Percentiles rank a stretch among this genome's conserved stretches.
Evolutionary conservation across 1,139 yeast species (phyloP).

Genomic region (Keqinozyma sinolaborantium): DNA sequence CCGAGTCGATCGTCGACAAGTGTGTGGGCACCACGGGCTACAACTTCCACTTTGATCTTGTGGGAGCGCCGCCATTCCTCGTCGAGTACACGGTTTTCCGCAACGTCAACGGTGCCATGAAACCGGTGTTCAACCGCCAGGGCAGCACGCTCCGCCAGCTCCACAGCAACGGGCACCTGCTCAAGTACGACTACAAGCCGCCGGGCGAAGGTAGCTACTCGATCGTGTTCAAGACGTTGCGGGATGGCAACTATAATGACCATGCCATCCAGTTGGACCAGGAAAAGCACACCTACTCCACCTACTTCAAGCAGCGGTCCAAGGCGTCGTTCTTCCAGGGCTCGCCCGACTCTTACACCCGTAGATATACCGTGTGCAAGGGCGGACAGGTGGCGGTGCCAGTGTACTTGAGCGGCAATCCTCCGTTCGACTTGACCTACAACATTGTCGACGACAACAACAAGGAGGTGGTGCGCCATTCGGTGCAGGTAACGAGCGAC

Average conservation of each 20-base stretch:
- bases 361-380: conserved; percentile 28
- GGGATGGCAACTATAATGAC: conserved; percentile 50
- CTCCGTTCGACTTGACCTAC: conserved; percentile 72
- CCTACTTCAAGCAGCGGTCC: conserved; percentile 51
- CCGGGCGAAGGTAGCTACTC: conserved; percentile 76
- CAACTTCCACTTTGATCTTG: conserved; percentile 61
- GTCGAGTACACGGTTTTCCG: conserved; percentile 62
- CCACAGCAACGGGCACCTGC: conserved; percentile 17
- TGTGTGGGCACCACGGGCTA: conserved; percentile 92
- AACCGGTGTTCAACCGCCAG: conserved; percentile 27
- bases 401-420: conserved; percentile 66
- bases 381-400: conserved; percentile 42
- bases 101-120: conserved; percentile 25
- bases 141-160: conserved; percentile 26
- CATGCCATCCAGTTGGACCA: conserved; percentile 30
- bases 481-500: conserved; percentile 23
- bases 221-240: conserved; percentile 59
- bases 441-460: conserved; percentile 35
- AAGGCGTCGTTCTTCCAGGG: conserved; percentile 26
- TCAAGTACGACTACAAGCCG: conserved; percentile 68
- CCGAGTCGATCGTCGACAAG: conserved; percentile 68
- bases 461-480: conserved; percentile 36
- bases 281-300: conserved; percentile 41
- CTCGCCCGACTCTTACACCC: conserved; percentile 1
- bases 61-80: conserved; percentile 81